phyloP scores from a whole-genome alignment of 129 eudicot species.

The Flaveria linearis region DNA sequence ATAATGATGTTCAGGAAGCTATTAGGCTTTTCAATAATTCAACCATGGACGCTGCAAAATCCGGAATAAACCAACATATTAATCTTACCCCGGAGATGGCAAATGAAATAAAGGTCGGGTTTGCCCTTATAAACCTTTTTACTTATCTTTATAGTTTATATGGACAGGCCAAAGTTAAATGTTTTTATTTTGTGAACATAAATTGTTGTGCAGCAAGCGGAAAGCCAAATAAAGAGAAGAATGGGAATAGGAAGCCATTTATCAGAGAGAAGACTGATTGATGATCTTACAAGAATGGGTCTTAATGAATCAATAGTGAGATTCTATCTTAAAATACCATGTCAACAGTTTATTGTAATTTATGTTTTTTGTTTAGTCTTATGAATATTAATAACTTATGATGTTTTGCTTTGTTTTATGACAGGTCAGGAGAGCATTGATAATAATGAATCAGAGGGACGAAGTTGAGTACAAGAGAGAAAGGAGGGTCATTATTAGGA shows the following conservation, averaged over 20 bases:
- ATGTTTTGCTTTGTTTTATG: conserved; percentile 14
- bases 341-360: not conserved
- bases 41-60: conserved; percentile 95
- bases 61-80: conserved; percentile 88
- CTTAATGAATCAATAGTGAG: conserved; percentile 85
- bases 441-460: conserved; percentile 94
- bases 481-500: conserved; percentile 72
- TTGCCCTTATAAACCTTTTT: not conserved
- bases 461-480: conserved; percentile 97
- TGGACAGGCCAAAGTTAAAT: not conserved
- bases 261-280: conserved; percentile 94
- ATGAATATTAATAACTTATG: not conserved
- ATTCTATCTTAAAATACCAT: not conserved
- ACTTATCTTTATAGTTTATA: not conserved
- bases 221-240: conserved; percentile 90
- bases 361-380: not conserved
- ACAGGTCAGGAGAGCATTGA: conserved; percentile 92
- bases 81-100: conserved; percentile 88
- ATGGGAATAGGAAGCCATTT: conserved; percentile 96
- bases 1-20: conserved; percentile 74
- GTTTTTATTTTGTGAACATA: not conserved
- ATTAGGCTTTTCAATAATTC: conserved; percentile 75
- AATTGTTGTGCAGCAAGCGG: conserved; percentile 72
- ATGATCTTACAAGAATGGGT: conserved; percentile 90
- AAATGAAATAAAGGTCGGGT: conserved; percentile 85